Base-by-base conservation (phyloP, 306 rosid genomes). In the Luffa aegyptiaca region DNA sequence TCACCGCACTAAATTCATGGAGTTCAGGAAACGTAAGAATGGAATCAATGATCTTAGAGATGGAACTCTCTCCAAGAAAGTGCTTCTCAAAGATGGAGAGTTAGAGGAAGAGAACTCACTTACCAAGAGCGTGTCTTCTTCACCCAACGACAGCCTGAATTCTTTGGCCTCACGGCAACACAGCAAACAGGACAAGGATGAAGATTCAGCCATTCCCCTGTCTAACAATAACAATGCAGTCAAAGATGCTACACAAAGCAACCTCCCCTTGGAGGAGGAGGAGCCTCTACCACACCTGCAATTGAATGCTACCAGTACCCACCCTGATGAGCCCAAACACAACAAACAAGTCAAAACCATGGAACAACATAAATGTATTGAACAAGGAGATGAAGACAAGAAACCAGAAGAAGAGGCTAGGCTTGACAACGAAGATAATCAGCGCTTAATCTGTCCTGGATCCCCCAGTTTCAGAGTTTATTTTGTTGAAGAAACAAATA, bases 391-490 rank as follows among this genome's bases (percentile, higher is more conserved):
- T 36, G 74, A 52, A 2, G 74, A 69, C 36, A 77, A 81, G 84
- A 76, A 17, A 81, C 73, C 7, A 0, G 20, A 8, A 4, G 84
- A 53, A 8, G 86, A 83, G 14, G 5, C 5, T 42, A 80, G 71
- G 17, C 11, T 20, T 8, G 80, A 26, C 7, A n/a, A 35, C 26
- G 56, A 31, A n/a, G 71, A 79, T 0, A 56, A 45, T 31, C 63
- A 35, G 52, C 5, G 14, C 10, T 2, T 66, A 14, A 0, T 81
- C 57, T 78, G 85, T 74, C 91, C 85, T 0, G 87, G 94, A 39
- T 92, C 96, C 4, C 97, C 98, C 10, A 94, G 98, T 86, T 94
- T 94, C 80, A 88, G 88, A 84, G 86, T 94, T 65, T 94, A 89
- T 85, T 92, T 88, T 80, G 49, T 66, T 42, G 89, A 85, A 13